Evolutionary conservation across 2,329 filamentous ascomycete genomes (phyloP), one percentile per base, ranked within the genome.

Genomic region (Nigrospora oryzae): DNA sequence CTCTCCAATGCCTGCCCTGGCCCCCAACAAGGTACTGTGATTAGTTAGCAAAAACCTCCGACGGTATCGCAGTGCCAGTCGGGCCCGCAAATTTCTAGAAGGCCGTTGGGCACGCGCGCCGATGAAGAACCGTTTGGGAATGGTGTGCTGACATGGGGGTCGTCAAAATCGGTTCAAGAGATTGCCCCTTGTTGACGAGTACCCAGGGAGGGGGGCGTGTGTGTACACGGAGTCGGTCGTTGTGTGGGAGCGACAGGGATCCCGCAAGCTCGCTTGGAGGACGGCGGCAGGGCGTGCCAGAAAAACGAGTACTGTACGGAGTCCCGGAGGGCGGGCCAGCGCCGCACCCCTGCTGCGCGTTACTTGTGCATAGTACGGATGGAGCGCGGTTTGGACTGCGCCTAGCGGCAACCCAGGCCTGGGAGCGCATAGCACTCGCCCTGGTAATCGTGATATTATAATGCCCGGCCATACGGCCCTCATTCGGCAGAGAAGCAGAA

Each of bases 1-100:
- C 52, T 50, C 51, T 45, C 56, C 60, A 63, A 61, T 63, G 58
- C 56, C 54, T 52, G 60, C 60, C 56, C 58, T 59, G 54, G 56
- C 57, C 59, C 59, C 58, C 55, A 63, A 60, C 61, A 64, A 57
- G 63, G 61, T 58, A 55, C 56, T 59, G 58, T 65, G 63, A 68
- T 67, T 64, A 64, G 63, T 63, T 59, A 60, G 61, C 66, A 63
- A 46, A 70, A 70, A 66, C 63, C 65, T 71, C 67, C 67, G 68
- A 70, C 52, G 54, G 52, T 54, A 59, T 60, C 63, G 53, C 59
- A 55, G 55, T 54, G 51, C 55, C 48, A 53, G 36, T 12, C 32
- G 12, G 69, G 56, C 64, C 69, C 68, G 64, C 65, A 66, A 61
- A 63, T 66, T 65, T 67, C 62, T 65, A 66, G 62, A 69, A 66